A percentile compares a stretch with the other conserved stretches of the same genome.
Evolutionary conservation across 106 monocot genomes (phyloP).

Genomic region (Posidonia australis): DNA sequence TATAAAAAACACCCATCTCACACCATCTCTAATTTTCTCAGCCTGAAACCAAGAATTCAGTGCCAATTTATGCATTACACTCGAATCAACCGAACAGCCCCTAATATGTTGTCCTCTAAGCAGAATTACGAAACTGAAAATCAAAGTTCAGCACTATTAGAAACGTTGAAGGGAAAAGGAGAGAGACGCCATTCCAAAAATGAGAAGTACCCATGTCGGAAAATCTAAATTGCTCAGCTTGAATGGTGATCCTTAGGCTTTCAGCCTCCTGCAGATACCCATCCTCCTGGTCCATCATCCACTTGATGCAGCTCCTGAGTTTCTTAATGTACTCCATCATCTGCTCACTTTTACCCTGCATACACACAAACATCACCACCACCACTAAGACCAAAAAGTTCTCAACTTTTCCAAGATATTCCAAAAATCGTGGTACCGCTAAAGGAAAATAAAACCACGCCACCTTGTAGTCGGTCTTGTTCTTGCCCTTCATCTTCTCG

Average conservation of each 20-base stretch:
- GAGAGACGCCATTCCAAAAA: too few relatives aligned
- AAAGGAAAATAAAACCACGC: neutral
- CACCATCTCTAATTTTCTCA: too few relatives aligned
- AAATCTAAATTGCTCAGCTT: constrained; percentile 20
- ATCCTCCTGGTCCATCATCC: constrained; percentile 59
- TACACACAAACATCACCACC: neutral
- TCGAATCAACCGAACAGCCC: too few relatives aligned
- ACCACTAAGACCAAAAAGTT: neutral
- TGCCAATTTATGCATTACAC: too few relatives aligned
- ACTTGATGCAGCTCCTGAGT: constrained; percentile 55
- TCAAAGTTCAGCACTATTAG: too few relatives aligned
- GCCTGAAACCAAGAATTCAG: too few relatives aligned
- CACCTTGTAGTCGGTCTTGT: constrained; percentile 50
- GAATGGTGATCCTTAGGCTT: constrained; percentile 23
- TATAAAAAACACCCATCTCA: too few relatives aligned
- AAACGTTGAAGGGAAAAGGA: too few relatives aligned
- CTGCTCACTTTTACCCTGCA: constrained; percentile 57
- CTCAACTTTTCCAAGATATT: too few relatives aligned
- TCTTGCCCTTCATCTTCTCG: constrained; percentile 61
- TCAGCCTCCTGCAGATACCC: constrained; percentile 37
- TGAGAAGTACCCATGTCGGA: constrained; percentile 6
- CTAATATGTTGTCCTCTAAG: too few relatives aligned
- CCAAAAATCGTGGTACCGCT: too few relatives aligned
- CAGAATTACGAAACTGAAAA: too few relatives aligned
- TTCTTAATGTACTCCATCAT: constrained; percentile 78